These are phyloP conservation scores for Kuraishia borneana DNA, from an alignment of 805 yeast species.

Conservation along the genomic window DNA sequence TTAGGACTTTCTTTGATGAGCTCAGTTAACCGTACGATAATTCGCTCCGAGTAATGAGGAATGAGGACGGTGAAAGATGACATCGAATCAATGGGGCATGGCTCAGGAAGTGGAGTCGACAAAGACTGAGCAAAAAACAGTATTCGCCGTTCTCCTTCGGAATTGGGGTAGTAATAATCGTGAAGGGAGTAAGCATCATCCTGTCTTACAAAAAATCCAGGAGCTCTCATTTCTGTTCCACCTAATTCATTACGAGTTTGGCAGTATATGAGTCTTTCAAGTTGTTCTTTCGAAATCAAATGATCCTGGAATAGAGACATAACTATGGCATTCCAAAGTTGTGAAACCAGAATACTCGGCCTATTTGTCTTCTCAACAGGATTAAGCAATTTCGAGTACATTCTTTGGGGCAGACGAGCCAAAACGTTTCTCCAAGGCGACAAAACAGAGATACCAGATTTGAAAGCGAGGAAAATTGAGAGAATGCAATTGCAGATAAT, in stretches of 20 bases:
- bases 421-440: constrained; percentile 51
- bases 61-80: constrained; percentile 40
- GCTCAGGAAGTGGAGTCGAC: constrained; percentile 35
- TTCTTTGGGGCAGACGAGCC: constrained; percentile 37
- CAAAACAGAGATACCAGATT: constrained; percentile 41
- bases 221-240: constrained; percentile 23
- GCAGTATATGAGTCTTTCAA: constrained; percentile 18
- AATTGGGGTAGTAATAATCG: constrained; percentile 28
- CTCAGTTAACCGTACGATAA: constrained; percentile 30
- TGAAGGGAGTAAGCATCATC: constrained; percentile 30
- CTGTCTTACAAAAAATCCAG: constrained; percentile 35
- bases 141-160: constrained; percentile 41
- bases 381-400: constrained; percentile 33
- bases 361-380: constrained; percentile 34
- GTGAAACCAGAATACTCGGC: constrained; percentile 27
- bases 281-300: constrained; percentile 37
- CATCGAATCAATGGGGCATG: constrained; percentile 33
- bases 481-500: constrained; percentile 42
- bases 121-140: constrained; percentile 44
- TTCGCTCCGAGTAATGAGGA: constrained; percentile 43
- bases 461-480: constrained; percentile 36
- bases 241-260: constrained; percentile 43
- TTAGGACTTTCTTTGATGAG: constrained; percentile 31
- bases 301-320: constrained; percentile 47
- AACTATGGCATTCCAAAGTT: constrained; percentile 43